Conservation (phyloP, 805 yeast species). For the Schwanniomyces sp. region DNA sequence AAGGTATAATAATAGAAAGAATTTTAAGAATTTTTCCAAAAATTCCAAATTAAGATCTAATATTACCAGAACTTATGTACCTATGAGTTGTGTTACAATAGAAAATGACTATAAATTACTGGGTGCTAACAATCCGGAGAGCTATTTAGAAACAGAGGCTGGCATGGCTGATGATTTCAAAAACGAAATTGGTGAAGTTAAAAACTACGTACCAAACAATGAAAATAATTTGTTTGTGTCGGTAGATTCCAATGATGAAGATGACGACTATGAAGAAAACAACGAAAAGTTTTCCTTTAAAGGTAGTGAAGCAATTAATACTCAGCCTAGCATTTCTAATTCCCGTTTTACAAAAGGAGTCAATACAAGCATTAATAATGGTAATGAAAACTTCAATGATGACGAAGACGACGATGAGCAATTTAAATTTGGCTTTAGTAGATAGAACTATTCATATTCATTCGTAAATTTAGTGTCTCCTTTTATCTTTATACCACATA, state of each 20-base stretch:
- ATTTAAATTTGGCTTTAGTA: constrained; percentile 33
- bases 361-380: not conserved
- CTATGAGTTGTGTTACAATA: constrained; percentile 8
- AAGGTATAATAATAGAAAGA: constrained; percentile 17
- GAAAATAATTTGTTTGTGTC: not conserved
- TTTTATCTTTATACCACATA: constrained; percentile 21
- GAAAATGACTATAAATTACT: constrained; percentile 2
- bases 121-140: not conserved
- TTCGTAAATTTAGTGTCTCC: not conserved
- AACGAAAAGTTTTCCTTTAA: not conserved
- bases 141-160: constrained; percentile 5
- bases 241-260: not conserved
- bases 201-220: not conserved
- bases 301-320: not conserved
- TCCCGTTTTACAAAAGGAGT: not conserved
- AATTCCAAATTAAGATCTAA: constrained; percentile 14
- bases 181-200: constrained; percentile 16
- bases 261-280: not conserved
- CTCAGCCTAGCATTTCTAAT: not conserved
- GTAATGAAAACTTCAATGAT: not conserved
- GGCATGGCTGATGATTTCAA: constrained; percentile 13
- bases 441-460: constrained; percentile 3
- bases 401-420: constrained; percentile 16
- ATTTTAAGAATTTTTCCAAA: constrained; percentile 33
- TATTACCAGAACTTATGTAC: constrained; percentile 20